These are phyloP conservation scores for Microdochium trichocladiopsis DNA, from an alignment of 2,329 filamentous ascomycete genomes.

Conservation along the genomic window DNA sequence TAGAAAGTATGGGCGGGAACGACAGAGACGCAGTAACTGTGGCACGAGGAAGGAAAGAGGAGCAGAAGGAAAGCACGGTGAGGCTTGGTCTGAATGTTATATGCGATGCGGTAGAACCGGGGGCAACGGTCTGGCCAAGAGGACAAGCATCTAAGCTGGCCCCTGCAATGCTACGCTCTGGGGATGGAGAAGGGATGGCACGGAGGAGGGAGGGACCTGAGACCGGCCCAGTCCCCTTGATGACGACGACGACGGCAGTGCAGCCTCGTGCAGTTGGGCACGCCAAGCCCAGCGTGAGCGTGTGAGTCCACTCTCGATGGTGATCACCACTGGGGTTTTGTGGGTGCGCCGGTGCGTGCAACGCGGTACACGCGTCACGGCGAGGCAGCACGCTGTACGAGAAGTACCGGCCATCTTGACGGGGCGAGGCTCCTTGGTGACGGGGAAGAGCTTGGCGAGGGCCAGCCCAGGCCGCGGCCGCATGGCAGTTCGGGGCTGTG, in stretches of 20 bases:
- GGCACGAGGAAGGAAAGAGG: conserved; percentile 15
- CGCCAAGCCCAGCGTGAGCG: not conserved
- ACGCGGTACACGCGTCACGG: no score
- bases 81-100: not conserved
- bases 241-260: not conserved
- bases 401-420: no score
- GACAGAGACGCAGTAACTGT: conserved; percentile 11
- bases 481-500: not conserved
- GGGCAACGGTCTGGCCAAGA: not conserved
- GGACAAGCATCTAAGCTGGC: conserved; percentile 1
- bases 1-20: conserved; percentile 10
- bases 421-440: no score
- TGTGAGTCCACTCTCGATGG: not conserved
- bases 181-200: not conserved
- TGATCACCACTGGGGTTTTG: no score
- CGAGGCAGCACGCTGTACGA: no score
- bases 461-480: not conserved
- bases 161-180: conserved; percentile 1
- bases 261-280: not conserved
- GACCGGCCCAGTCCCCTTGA: not conserved
- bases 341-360: no score
- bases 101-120: not conserved
- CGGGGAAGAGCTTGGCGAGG: no score
- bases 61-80: conserved; percentile 2
- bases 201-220: not conserved